phyloP scores from a whole-genome alignment of 2,329 filamentous ascomycete genomes.

The Hypoxylon sp. region DNA sequence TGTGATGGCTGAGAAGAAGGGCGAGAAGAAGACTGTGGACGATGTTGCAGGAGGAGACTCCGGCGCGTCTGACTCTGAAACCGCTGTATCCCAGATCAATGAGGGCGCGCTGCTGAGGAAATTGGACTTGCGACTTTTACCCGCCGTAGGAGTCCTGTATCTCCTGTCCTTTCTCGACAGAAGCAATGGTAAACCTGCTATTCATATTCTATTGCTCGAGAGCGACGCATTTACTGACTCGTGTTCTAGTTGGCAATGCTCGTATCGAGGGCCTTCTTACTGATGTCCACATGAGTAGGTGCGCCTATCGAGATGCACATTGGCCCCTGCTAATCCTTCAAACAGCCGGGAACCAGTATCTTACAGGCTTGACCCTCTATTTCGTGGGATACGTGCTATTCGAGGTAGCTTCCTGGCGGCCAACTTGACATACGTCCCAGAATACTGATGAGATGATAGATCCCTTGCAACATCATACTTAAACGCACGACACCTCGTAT shows the following conservation, averaged over 20 bases:
- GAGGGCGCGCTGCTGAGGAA: conserved; percentile 71
- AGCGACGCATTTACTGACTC: conserved; percentile 1
- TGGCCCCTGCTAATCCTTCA: conserved; percentile 8
- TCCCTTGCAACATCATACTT: conserved; percentile 72
- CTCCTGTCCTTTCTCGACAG: conserved; percentile 68
- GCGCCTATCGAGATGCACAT: conserved; percentile 3
- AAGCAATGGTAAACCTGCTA: conserved; percentile 63
- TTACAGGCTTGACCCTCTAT: conserved; percentile 74
- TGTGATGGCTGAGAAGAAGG: conserved; percentile 34
- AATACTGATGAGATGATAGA: conserved; percentile 50
- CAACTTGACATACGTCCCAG: no score
- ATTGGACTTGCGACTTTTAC: conserved; percentile 64
- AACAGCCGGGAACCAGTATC: conserved; percentile 70
- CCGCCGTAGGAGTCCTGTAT: conserved; percentile 67
- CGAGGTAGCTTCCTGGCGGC: conserved; percentile 56
- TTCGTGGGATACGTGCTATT: conserved; percentile 72
- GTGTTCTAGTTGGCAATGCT: conserved; percentile 67
- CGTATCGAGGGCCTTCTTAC: conserved; percentile 66
- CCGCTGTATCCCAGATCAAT: conserved; percentile 54
- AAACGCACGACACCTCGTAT: conserved; percentile 69
- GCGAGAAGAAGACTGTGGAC: conserved; percentile 31
- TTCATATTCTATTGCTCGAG: conserved; percentile 51
- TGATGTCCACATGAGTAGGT: conserved; percentile 66
- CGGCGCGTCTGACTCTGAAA: conserved; percentile 44
- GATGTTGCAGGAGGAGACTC: conserved; percentile 33